Evolutionary conservation across 2,329 filamentous ascomycete genomes (phyloP).

Genomic region (Neonectria ditissima): DNA sequence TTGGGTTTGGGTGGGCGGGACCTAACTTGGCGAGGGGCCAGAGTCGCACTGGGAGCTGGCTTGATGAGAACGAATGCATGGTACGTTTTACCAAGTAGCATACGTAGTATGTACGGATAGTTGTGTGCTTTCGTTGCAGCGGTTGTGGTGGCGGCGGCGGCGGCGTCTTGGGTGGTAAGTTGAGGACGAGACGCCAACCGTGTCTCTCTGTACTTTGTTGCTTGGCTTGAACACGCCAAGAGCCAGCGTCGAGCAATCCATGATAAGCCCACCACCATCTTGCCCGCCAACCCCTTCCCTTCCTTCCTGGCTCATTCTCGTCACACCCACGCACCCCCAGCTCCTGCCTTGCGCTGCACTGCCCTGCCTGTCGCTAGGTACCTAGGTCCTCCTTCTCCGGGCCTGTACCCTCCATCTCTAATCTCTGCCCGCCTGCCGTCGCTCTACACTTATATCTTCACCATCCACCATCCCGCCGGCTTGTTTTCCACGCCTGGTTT

Average conservation of each 20-base stretch:
- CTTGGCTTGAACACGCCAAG: slow-evolving; percentile 35
- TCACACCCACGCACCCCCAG: slow-evolving; percentile 12
- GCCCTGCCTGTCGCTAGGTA: background rate
- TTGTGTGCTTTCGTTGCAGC: no score
- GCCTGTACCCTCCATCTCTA: background rate
- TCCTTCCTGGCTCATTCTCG: slow-evolving; percentile 21
- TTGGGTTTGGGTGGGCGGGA: background rate
- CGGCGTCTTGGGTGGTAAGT: no score
- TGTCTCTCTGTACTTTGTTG: no score
- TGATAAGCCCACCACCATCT: slow-evolving; percentile 44
- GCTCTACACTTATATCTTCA: background rate
- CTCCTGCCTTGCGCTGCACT: background rate
- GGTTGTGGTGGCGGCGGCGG: slow-evolving; percentile 4
- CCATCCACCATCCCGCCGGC: background rate
- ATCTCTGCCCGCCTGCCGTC: no score
- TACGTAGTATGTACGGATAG: no score
- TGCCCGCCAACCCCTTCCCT: slow-evolving; percentile 37
- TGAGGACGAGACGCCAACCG: no score
- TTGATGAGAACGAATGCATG: no score
- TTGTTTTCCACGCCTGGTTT: background rate
- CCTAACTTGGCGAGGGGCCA: background rate
- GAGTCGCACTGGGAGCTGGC: background rate
- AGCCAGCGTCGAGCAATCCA: slow-evolving; percentile 19
- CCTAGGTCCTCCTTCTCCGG: slow-evolving; percentile 2
- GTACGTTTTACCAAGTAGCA: no score